Evolutionary conservation across 768 basidiomycete species (phyloP).

Genomic region (Trametes cinnabarina): DNA sequence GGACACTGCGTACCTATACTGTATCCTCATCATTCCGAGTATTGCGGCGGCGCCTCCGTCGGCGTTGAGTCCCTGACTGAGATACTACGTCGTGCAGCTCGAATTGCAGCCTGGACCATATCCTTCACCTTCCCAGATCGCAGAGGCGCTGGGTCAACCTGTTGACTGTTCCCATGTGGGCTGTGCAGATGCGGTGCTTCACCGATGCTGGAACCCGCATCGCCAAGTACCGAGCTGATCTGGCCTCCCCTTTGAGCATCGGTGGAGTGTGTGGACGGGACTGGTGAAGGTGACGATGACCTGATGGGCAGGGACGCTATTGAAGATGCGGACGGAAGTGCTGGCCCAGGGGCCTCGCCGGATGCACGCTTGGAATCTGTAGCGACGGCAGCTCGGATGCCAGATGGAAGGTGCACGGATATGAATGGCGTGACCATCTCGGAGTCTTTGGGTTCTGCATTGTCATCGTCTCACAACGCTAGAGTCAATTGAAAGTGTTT

Average conservation of each 20-base stretch:
- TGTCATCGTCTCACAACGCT: neutral
- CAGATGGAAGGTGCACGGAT: neutral
- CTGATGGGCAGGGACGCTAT: neutral
- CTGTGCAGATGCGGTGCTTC: slow-evolving; percentile 1
- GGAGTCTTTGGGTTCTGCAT: neutral
- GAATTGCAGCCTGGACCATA: neutral
- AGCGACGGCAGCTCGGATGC: neutral
- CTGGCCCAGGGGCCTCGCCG: neutral
- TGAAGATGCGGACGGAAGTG: neutral
- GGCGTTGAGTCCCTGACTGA: neutral
- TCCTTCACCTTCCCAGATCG: neutral
- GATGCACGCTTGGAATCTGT: neutral
- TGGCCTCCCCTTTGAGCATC: neutral
- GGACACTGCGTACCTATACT: no score
- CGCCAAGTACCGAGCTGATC: neutral
- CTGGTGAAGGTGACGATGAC: neutral
- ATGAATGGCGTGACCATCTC: neutral
- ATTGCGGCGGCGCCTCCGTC: neutral
- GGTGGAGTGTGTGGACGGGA: neutral
- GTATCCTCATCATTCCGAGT: neutral
- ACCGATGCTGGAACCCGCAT: neutral
- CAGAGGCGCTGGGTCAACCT: neutral
- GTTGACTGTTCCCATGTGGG: neutral
- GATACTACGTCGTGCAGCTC: neutral
- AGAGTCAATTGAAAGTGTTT: no score